Evolutionary conservation across 768 basidiomycete species (phyloP), one percentile per base, ranked within the genome.

Genomic region (Boletellus emodensis): DNA sequence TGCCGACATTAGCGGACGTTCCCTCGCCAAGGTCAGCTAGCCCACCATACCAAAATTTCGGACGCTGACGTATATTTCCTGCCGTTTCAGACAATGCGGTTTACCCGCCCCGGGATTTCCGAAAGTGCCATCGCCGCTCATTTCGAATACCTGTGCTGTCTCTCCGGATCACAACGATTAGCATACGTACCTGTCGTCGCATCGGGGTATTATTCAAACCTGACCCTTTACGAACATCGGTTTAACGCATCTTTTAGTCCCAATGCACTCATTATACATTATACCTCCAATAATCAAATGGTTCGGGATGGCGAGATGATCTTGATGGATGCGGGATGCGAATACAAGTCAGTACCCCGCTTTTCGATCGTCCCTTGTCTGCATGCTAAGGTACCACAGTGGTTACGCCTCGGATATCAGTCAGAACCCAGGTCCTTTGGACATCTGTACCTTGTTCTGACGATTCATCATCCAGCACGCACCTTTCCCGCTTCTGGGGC

Each of bases 121-220:
- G 88, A 90, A 61, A 71, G 76, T 30, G 72, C 75, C 15, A 68
- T 89, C 8, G 84, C 78, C 0, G 88, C 94, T 5, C 89, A 93
- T 62, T 97, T 98, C 62, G 89, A 95, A 68, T 96, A 96, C 61
- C 58, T 87, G 1, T 94, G 93, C 61, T 78, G 82, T 4, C 73
- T 90, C 38, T 72, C 73, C 14, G 96, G 96, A 18, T 78, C 90
- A 12, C 85, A 92, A 61, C 79, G 94, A 36, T 81, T 84, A 42
- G 94, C 96, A n/a, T 99, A 99, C 64, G 94, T 99, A 1, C 96
- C 96, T 12, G 96, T 99, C 6, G 90, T 97, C 32, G 95, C 92
- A 6, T 94, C 92, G 1, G 96, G 96, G 89, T 90, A 67, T 59
- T 8, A 51, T 56, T 22, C 15, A 33, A 36, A 34, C 55, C 30